These are phyloP conservation scores for Vanilla planifolia DNA, from an alignment of 106 monocot species.

Conservation along the genomic window DNA sequence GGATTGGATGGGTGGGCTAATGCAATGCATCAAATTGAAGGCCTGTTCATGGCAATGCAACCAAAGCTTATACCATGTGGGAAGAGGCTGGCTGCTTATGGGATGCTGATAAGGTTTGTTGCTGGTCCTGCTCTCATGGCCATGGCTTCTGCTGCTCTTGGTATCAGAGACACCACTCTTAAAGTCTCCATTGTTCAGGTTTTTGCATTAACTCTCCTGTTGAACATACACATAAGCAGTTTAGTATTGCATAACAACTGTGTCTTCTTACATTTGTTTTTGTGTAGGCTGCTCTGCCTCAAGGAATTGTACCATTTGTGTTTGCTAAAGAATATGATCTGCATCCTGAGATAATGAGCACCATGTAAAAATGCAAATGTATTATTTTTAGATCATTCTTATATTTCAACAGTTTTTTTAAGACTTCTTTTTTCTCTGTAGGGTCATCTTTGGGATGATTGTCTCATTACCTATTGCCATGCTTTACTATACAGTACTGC, in stretches of 20 bases:
- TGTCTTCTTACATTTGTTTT: too few relatives aligned
- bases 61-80: conserved; percentile 53
- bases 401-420: background rate
- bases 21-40: conserved; percentile 6
- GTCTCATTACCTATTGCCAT: conserved; percentile 22
- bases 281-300: conserved; percentile 37
- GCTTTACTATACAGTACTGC: conserved; percentile 14
- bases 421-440: conserved; percentile 8
- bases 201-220: background rate
- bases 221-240: too few relatives aligned
- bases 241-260: background rate
- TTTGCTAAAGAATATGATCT: conserved; percentile 49
- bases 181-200: conserved; percentile 45
- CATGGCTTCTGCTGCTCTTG: conserved; percentile 26
- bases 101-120: conserved; percentile 37
- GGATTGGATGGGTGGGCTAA: background rate
- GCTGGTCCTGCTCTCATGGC: conserved; percentile 40
- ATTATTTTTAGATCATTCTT: background rate
- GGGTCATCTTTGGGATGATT: conserved; percentile 26
- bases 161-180: conserved; percentile 32
- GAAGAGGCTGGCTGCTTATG: conserved; percentile 21
- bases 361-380: conserved; percentile 10
- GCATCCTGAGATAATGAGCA: conserved; percentile 28
- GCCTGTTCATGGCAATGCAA: conserved; percentile 55
- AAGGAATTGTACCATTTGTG: conserved; percentile 47